phyloP scores from a whole-genome alignment of 441 rosid species.

The Viola pubescens region DNA sequence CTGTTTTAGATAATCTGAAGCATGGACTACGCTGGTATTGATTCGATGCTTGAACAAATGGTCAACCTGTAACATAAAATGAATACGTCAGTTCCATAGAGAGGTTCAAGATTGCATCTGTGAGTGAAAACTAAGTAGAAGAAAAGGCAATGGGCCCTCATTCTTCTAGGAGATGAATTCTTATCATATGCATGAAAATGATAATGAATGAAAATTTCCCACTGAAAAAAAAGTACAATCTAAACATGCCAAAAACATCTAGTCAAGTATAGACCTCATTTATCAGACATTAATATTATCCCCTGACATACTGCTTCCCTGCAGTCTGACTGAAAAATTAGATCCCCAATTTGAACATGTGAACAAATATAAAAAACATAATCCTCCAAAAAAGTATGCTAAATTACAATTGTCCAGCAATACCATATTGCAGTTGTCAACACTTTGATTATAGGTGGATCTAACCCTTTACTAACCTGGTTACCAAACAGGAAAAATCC shows the following conservation, averaged over 20 bases:
- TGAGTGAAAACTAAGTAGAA: not conserved
- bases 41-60: slow-evolving; percentile 98
- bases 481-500: too few species aligned
- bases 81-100: not conserved
- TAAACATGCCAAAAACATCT: not conserved
- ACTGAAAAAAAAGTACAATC: not conserved
- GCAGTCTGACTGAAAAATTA: not conserved
- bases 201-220: not conserved
- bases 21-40: slow-evolving; percentile 73
- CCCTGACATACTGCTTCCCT: not conserved
- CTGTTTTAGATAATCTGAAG: slow-evolving; percentile 84
- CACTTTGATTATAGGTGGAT: too few species aligned
- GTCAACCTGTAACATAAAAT: slow-evolving; percentile 62
- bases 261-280: not conserved
- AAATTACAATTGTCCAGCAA: not conserved
- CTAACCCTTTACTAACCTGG: too few species aligned
- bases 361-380: slow-evolving; percentile 1
- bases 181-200: not conserved
- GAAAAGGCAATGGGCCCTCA: not conserved
- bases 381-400: not conserved
- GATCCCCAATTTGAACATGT: not conserved
- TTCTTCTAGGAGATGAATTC: not conserved
- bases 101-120: not conserved
- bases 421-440: too few species aligned
- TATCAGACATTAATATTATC: not conserved